Evolutionary conservation across 768 basidiomycete species (phyloP).

Genomic region (Thelephora aurantiotincta): DNA sequence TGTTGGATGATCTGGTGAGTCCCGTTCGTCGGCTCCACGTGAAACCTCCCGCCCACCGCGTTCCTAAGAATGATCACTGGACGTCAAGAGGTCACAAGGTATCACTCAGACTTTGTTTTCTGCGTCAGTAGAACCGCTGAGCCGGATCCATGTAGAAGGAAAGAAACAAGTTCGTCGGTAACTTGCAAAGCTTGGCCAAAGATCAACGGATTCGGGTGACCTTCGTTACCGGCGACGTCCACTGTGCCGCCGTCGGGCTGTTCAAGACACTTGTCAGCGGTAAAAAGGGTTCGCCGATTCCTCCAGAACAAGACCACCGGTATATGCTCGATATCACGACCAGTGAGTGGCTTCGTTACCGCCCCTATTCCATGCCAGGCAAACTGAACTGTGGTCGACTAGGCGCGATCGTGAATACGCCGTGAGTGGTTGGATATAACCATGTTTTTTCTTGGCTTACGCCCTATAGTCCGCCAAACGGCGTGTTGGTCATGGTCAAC

Average conservation of each 20-base stretch:
- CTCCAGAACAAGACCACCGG: constrained; percentile 51
- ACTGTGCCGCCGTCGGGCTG: constrained; percentile 74
- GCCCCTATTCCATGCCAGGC: no score
- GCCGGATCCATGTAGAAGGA: constrained; percentile 43
- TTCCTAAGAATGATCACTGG: constrained; percentile 76
- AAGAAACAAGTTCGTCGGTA: constrained; percentile 76
- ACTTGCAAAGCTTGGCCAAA: constrained; percentile 61
- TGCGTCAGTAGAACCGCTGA: neutral
- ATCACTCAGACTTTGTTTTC: neutral
- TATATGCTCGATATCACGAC: constrained; percentile 88
- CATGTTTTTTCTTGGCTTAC: neutral
- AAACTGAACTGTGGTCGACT: neutral
- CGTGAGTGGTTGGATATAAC: constrained; percentile 32
- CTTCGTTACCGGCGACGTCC: constrained; percentile 88
- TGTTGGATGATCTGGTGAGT: constrained; percentile 80
- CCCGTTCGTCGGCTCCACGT: neutral
- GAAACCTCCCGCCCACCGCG: neutral
- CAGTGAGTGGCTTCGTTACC: constrained; percentile 28
- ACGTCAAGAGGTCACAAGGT: constrained; percentile 73
- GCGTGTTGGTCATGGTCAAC: constrained; percentile 71
- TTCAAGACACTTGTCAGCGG: constrained; percentile 49
- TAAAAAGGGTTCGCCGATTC: constrained; percentile 33
- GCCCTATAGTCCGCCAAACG: constrained; percentile 37
- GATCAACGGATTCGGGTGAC: constrained; percentile 57
- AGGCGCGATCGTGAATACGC: constrained; percentile 94